A percentile compares a stretch with the other conserved stretches of the same genome.
These are phyloP conservation scores for Daldinia concentrica DNA, from an alignment of 495 filamentous ascomycete species.

Conservation along the genomic window DNA sequence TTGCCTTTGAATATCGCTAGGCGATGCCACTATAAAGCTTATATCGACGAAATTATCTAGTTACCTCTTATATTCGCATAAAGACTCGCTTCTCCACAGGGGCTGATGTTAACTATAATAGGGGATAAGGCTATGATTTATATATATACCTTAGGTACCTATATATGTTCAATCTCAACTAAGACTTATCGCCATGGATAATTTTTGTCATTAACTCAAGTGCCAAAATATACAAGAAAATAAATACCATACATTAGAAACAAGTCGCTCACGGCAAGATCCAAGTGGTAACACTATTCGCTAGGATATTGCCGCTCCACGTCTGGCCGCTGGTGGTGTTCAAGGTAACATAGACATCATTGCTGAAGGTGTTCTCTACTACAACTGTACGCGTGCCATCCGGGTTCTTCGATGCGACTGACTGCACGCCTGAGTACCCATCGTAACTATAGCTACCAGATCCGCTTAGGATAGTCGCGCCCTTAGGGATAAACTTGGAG, in stretches of 20 bases:
- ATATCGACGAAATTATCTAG: background rate
- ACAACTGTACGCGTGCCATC: constrained; percentile 63
- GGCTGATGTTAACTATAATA: too few species aligned
- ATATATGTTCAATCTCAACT: background rate
- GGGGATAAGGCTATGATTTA: too few species aligned
- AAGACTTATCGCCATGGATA: background rate
- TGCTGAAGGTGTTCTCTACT: constrained; percentile 62
- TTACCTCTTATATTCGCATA: background rate
- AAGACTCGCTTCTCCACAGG: background rate
- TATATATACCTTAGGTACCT: too few species aligned
- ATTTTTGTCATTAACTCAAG: background rate
- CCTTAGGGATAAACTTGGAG: constrained; percentile 64
- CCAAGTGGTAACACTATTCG: constrained; percentile 63
- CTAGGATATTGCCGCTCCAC: constrained; percentile 62
- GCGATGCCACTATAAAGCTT: background rate
- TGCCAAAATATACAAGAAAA: constrained; percentile 9
- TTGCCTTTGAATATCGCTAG: too few species aligned
- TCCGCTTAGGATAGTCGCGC: constrained; percentile 57
- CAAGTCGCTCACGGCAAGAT: constrained; percentile 51
- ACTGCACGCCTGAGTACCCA: constrained; percentile 55
- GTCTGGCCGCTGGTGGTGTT: constrained; percentile 54
- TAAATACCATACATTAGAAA: background rate
- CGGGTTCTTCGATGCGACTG: constrained; percentile 61
- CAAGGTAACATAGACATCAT: constrained; percentile 60
- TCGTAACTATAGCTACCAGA: constrained; percentile 59